phyloP scores from a whole-genome alignment of 2,329 filamentous ascomycete genomes.

The Chaetomiaceae sp. region DNA sequence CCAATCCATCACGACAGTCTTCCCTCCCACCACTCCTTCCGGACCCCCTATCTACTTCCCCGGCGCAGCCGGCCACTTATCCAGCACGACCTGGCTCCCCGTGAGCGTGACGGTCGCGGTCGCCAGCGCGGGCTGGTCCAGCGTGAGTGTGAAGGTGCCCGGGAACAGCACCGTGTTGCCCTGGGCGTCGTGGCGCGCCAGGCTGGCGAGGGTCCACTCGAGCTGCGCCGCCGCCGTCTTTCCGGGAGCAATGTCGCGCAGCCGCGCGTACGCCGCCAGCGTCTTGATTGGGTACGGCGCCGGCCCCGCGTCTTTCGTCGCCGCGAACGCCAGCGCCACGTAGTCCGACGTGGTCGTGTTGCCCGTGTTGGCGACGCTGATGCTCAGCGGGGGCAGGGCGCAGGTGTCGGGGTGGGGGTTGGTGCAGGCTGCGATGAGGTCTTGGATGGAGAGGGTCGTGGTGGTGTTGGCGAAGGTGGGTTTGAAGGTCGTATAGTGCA shows the following conservation, averaged over 20 bases:
- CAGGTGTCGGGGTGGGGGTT: conserved; percentile 36
- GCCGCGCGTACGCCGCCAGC: conserved; percentile 42
- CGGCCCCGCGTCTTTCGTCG: conserved; percentile 31
- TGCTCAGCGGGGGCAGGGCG: conserved; percentile 34
- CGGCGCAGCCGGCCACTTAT: conserved; percentile 20
- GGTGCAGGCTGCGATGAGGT: conserved; percentile 29
- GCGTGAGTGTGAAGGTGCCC: conserved; percentile 40
- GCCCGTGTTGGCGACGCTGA: conserved; percentile 42
- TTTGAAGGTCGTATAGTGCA: conserved; percentile 48
- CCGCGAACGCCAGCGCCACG: conserved; percentile 42
- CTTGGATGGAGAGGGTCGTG: conserved; percentile 28
- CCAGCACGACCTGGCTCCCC: conserved; percentile 31
- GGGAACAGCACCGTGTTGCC: conserved; percentile 51
- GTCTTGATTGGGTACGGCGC: conserved; percentile 45
- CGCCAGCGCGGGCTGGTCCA: conserved; percentile 29
- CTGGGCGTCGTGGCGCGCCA: no score
- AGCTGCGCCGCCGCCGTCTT: no score
- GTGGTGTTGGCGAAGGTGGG: conserved; percentile 14
- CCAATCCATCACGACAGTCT: no score
- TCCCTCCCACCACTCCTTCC: no score
- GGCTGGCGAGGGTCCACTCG: no score
- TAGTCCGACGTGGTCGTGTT: conserved; percentile 41
- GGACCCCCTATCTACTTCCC: no score
- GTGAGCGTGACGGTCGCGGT: neutral
- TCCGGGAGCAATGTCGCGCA: no score